Evolutionary conservation across 2,329 filamentous ascomycete genomes (phyloP).

Genomic region (Cytospora mali): DNA sequence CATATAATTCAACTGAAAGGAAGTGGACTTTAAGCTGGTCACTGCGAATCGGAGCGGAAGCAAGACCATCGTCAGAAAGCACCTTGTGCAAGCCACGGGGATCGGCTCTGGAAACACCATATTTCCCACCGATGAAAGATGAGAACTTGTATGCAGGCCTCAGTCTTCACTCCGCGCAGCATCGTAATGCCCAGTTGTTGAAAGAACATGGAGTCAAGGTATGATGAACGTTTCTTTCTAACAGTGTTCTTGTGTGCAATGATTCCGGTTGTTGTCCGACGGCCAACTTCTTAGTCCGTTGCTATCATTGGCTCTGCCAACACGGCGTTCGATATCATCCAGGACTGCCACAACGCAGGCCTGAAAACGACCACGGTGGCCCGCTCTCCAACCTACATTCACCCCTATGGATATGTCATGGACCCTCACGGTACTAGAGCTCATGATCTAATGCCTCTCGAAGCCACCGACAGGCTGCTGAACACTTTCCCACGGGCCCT

Average conservation of each 20-base stretch:
- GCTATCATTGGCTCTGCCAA: conserved; percentile 44
- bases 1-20: conserved; percentile 40
- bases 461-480: conserved; percentile 32
- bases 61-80: conserved; percentile 40
- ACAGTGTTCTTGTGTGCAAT: too few relatives aligned
- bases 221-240: neutral
- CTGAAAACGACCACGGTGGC: conserved; percentile 39
- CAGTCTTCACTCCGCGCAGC: conserved; percentile 47
- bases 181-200: conserved; percentile 42
- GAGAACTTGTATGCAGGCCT: conserved; percentile 45
- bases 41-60: conserved; percentile 29
- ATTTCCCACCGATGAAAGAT: conserved; percentile 43
- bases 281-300: conserved; percentile 32
- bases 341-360: conserved; percentile 38
- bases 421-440: conserved; percentile 34
- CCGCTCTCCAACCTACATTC: conserved; percentile 40
- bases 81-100: conserved; percentile 52
- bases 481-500: conserved; percentile 32
- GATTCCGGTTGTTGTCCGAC: neutral
- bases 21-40: conserved; percentile 43
- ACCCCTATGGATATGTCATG: conserved; percentile 37
- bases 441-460: conserved; percentile 35
- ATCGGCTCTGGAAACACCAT: conserved; percentile 44
- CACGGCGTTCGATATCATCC: conserved; percentile 44
- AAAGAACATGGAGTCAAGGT: conserved; percentile 22